Evolutionary conservation across 192 early-diverging fungal genomes (phyloP), one percentile per base, ranked within the genome.

Genomic region (Lobosporangium transversale): DNA sequence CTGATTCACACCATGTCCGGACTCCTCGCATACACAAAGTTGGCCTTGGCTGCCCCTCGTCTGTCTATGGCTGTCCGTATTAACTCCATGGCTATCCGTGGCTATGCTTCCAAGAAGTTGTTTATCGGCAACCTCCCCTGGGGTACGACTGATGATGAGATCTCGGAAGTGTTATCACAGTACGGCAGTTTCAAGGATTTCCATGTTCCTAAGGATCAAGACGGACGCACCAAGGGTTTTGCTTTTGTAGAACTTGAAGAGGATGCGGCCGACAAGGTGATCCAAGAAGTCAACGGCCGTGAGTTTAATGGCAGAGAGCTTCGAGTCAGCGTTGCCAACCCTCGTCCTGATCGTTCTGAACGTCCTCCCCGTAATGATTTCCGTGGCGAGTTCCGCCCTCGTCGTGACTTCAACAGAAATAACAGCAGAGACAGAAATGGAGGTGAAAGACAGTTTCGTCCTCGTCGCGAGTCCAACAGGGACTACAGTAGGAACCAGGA

Each of bases 91-190:
- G 71, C 71, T 35, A 53, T 49, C 44, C 71, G 71, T 36, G 64
- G 45, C 52, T 76, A 76, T 55, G 71, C 71, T 47, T 62, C 64
- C 58, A 76, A 76, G 64, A 76, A 76, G 71, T 42, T 76, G 18
- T 76, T 76, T 57, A 31, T 76, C 53, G 71, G 71, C 23, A 76
- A 76, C 53, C 55, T 76, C 53, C 51, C 71, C 35, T 76, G 71
- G 71, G 58, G 64, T 52, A 76, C 71, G 47, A 61, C 63, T 45
- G 71, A 76, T 48, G 58, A 76, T 11, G 71, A 76, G 45, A 51
- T 59, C 58, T 61, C 42, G 14, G 71, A 75, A 43, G 51, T 66
- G 51, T 66, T 75, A 15, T 2, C 17, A 18, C 62, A 60, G 33
- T 66, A 59, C 29, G 71, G 71, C 12, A 30, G 51, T 37, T 33